Evolutionary conservation across 2,329 filamentous ascomycete species (phyloP), one percentile per base, ranked within the genome.

Genomic region (Fusarium coicis): DNA sequence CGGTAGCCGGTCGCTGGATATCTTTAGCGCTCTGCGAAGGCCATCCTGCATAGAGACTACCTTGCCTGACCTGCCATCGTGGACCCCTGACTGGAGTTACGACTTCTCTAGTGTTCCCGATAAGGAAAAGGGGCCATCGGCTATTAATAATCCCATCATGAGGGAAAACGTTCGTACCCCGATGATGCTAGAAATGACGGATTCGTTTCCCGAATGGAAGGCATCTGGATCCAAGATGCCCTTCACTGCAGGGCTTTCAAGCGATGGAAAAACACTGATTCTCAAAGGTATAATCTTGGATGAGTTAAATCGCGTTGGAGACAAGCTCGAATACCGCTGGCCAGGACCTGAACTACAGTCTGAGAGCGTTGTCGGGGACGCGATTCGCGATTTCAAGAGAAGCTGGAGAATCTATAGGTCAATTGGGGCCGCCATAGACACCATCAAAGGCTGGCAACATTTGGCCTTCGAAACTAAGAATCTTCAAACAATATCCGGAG

Each of bases 401-500:
- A 30, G 5, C 1, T 30, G 26, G 44, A 47, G 19, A 4, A 47
- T 47, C 14, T 16, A 16, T 4, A 0, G 14, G 4, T 30, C 44
- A 1, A 49, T 49, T 8, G 46, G 46, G 10, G 26, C 14, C 10
- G 6, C 12, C 14, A 30, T 47, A 10, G 4, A 30, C 0, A 30
- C 26, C 10, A n/a, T 47, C 0, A 30, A n/a, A 47, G 44, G 44
- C 1, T 47, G 44, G 44, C 26, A 47, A 16, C 19, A 47, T 30
- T 4, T 47, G 7, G 10, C 44, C 3, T 8, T 47, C 26, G 7
- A 16, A 6, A 47, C 2, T 11, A 7, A 5, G 0, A 9, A 2
- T 11, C 2, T 30, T 0, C 26, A 16, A 10, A 16, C 10, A 11
- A 30, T 30, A 0, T 1, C 14, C 0, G 26, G 28, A 2, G 44